These are phyloP conservation scores for Talaromyces sp. DNA, from an alignment of 2,329 filamentous ascomycete species.

Conservation along the genomic window DNA sequence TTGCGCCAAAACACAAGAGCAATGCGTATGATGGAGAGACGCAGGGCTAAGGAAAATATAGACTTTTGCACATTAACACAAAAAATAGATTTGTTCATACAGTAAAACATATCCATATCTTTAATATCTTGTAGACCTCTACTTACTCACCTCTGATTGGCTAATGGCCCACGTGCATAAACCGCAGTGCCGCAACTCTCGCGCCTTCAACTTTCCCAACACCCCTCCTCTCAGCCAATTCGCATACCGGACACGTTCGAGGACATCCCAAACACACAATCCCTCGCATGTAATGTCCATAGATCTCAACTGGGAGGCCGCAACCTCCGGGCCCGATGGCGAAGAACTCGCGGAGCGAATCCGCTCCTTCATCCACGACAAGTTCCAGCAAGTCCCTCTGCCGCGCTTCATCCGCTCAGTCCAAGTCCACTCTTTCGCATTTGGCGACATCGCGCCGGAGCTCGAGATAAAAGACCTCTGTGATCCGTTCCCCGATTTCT, in stretches of 20 bases:
- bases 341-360: slow-evolving; percentile 77
- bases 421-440: slow-evolving; percentile 88
- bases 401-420: slow-evolving; percentile 97
- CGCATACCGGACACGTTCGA: neutral
- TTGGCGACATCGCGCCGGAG: slow-evolving; percentile 74
- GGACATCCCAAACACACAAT: neutral
- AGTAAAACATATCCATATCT: neutral
- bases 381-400: slow-evolving; percentile 85
- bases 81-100: neutral
- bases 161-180: neutral
- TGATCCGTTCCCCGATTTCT: slow-evolving; percentile 92
- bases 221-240: neutral
- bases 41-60: slow-evolving; percentile 48
- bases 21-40: slow-evolving; percentile 81
- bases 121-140: neutral
- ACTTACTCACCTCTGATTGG: neutral
- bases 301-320: slow-evolving; percentile 91
- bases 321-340: slow-evolving; percentile 85
- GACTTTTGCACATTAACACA: neutral
- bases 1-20: slow-evolving; percentile 96
- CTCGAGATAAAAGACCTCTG: slow-evolving; percentile 95
- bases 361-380: slow-evolving; percentile 88
- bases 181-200: neutral
- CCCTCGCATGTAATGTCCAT: slow-evolving; percentile 69
- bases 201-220: neutral